Evolutionary conservation across 306 rosid species (phyloP).

Genomic region (Dalbergia oliveri): DNA sequence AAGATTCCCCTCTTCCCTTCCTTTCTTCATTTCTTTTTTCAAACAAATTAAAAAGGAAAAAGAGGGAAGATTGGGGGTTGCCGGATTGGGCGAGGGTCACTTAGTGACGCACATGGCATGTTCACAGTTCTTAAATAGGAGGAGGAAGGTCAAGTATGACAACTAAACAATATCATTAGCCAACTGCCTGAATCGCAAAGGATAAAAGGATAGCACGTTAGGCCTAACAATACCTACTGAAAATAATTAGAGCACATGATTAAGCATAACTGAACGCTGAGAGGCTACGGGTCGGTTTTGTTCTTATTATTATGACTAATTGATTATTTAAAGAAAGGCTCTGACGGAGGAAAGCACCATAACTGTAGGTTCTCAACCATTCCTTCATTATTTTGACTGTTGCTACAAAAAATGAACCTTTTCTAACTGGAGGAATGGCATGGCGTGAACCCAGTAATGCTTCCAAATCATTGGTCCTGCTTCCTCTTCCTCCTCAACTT

Average conservation of each 20-base stretch:
- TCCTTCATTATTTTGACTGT: conserved; percentile 32
- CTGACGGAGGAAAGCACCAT: background rate
- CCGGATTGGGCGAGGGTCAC: conserved; percentile 2
- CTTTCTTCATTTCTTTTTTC: background rate
- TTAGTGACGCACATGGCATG: conserved; percentile 51
- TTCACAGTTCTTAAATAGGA: conserved; percentile 31
- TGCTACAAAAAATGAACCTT: background rate
- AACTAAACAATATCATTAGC: conserved; percentile 41
- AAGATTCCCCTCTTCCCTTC: background rate
- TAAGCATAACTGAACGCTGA: background rate
- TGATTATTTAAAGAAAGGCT: background rate
- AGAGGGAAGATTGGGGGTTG: background rate
- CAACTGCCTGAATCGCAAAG: background rate
- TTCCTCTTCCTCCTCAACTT: conserved; percentile 40
- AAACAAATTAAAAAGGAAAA: background rate
- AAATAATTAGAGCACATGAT: conserved; percentile 36
- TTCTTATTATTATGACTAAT: background rate
- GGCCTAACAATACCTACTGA: conserved; percentile 1
- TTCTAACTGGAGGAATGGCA: background rate
- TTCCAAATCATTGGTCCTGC: conserved; percentile 11
- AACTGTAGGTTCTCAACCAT: conserved; percentile 38
- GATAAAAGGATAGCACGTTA: conserved; percentile 44
- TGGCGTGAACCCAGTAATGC: background rate
- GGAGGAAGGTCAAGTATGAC: conserved; percentile 38
- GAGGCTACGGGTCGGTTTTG: background rate